phyloP scores from a whole-genome alignment of 202 grass and related monocot species.

The Zizania palustris region DNA sequence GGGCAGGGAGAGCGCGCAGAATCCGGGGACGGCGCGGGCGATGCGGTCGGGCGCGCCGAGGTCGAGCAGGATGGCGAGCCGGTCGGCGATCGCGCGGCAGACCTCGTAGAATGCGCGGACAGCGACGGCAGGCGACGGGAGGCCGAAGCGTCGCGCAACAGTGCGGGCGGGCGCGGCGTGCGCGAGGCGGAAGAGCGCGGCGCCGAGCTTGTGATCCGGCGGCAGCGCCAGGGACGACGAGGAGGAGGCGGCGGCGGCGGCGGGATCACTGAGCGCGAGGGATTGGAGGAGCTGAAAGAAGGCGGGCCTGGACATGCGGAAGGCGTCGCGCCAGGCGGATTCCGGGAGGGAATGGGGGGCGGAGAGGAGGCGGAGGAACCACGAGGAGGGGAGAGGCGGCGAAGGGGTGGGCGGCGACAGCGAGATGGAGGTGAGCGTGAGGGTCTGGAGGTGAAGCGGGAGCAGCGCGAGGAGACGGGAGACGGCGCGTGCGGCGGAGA shows the following conservation, averaged over 20 bases:
- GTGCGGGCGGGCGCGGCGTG: conserved; percentile 58
- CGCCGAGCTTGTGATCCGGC: conserved; percentile 74
- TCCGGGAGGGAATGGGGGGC: conserved; percentile 43
- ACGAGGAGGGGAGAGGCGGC: conserved; percentile 49
- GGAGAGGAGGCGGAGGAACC: conserved; percentile 75
- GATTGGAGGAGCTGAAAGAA: conserved; percentile 76
- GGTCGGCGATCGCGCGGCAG: conserved; percentile 66
- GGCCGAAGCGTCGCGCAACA: conserved; percentile 78
- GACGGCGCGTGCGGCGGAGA: conserved; percentile 55
- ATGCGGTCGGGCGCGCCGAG: conserved; percentile 64
- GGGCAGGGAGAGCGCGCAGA: conserved; percentile 64
- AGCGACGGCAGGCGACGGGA: conserved; percentile 54
- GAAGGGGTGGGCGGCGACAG: conserved; percentile 46
- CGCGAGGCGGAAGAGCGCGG: conserved; percentile 83
- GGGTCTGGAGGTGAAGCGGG: conserved; percentile 65
- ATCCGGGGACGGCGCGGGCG: conserved; percentile 66
- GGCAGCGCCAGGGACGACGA: conserved; percentile 51
- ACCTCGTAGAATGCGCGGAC: conserved; percentile 88
- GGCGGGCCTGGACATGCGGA: conserved; percentile 67
- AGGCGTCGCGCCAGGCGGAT: conserved; percentile 64
- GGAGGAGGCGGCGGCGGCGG: background rate
- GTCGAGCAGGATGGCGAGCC: conserved; percentile 61
- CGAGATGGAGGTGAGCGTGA: conserved; percentile 60
- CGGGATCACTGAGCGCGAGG: conserved; percentile 51
- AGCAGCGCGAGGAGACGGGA: conserved; percentile 59